A percentile compares a stretch with the other conserved stretches of the same genome.
Evolutionary conservation across 768 basidiomycete species (phyloP).

Genomic region (Psilocybe azurescens): DNA sequence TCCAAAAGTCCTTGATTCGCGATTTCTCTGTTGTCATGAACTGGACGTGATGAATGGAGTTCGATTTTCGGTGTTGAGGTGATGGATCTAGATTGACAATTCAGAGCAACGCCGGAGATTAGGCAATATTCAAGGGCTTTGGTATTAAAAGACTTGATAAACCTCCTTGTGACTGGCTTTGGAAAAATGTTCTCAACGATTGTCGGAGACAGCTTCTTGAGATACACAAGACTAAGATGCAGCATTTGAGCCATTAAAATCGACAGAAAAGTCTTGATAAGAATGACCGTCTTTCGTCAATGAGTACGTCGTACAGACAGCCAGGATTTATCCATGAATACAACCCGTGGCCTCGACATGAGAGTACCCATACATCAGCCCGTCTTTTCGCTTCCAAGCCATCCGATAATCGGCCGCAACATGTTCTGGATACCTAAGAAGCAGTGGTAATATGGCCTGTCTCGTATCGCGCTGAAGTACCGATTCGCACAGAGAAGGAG

Average conservation of each 20-base stretch:
- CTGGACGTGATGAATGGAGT: neutral
- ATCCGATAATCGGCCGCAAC: conserved; percentile 20
- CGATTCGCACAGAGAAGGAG: conserved; percentile 1
- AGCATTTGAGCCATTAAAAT: neutral
- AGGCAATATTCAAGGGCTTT: conserved; percentile 4
- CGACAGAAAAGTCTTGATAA: neutral
- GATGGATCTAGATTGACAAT: conserved; percentile 11
- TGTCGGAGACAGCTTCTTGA: neutral
- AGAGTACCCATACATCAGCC: neutral
- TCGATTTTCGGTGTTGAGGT: conserved; percentile 2
- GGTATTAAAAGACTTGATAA: neutral
- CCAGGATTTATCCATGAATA: neutral
- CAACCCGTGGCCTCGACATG: conserved; percentile 9
- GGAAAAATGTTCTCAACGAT: neutral
- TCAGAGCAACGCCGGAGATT: conserved; percentile 16
- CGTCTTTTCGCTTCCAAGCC: conserved; percentile 12
- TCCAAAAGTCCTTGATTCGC: neutral
- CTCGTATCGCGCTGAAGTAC: neutral
- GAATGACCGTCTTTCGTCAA: neutral
- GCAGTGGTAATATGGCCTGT: neutral
- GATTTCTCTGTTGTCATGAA: conserved; percentile 11
- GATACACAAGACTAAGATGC: neutral
- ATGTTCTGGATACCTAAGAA: conserved; percentile 7
- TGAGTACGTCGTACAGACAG: neutral
- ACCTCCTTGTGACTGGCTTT: neutral